Percentiles rank a stretch among this genome's conserved stretches.
These are phyloP conservation scores for Auriscalpium microsporum DNA, from an alignment of 768 basidiomycete genomes.

Conservation along the genomic window DNA sequence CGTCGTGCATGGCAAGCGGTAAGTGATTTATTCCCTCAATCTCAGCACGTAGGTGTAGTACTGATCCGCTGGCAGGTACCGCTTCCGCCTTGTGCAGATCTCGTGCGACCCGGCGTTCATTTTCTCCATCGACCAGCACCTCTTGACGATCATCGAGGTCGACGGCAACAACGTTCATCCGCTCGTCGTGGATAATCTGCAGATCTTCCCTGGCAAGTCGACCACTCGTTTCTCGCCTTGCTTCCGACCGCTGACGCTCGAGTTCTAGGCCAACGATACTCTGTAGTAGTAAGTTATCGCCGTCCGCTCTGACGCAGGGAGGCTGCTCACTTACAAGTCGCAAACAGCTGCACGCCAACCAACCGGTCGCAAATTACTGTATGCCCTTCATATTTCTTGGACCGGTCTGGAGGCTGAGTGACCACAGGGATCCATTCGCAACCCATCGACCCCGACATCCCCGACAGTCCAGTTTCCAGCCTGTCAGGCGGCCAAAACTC, in stretches of 20 bases:
- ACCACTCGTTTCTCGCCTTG: background rate
- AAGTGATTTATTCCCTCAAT: background rate
- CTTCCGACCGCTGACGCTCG: too few relatives aligned
- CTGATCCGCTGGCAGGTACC: constrained; percentile 7
- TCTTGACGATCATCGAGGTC: constrained; percentile 34
- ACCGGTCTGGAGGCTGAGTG: background rate
- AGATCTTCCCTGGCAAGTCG: constrained; percentile 32
- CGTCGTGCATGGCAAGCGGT: constrained; percentile 10
- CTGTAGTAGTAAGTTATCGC: constrained; percentile 17
- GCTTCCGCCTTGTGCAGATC: constrained; percentile 15
- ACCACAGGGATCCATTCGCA: constrained; percentile 17
- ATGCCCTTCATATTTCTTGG: constrained; percentile 5
- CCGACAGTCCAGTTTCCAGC: constrained; percentile 12
- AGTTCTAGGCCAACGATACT: constrained; percentile 18
- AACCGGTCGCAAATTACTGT: constrained; percentile 40
- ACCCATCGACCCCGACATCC: background rate
- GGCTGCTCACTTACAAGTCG: background rate
- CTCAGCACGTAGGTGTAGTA: too few relatives aligned
- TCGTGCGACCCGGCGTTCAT: constrained; percentile 28
- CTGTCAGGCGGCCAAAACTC: constrained; percentile 25
- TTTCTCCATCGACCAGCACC: constrained; percentile 33
- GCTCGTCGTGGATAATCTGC: constrained; percentile 29
- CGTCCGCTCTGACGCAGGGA: background rate
- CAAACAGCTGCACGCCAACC: constrained; percentile 28
- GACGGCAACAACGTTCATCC: constrained; percentile 29